phyloP scores from a whole-genome alignment of 192 early-diverging fungal species.

The Hyaloraphidium curvatum region DNA sequence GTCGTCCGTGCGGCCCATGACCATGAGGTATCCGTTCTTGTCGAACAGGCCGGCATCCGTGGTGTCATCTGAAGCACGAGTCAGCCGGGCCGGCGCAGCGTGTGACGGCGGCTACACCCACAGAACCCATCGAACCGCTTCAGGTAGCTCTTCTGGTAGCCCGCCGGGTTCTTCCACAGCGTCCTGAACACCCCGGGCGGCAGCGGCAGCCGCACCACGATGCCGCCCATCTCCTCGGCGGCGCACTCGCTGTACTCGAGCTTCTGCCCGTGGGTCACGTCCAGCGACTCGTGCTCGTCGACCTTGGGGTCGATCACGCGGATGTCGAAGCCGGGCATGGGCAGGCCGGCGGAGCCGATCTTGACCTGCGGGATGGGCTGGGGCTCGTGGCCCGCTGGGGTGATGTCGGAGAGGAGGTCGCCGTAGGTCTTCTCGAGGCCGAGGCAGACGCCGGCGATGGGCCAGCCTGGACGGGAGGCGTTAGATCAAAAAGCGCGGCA shows the following conservation, averaged over 20 bases:
- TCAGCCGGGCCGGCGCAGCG: too few relatives aligned
- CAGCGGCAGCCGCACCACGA: conserved; percentile 57
- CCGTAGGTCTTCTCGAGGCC: conserved; percentile 17
- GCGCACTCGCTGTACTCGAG: conserved; percentile 15
- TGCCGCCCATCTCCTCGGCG: conserved; percentile 48
- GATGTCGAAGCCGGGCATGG: conserved; percentile 59
- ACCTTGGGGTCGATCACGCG: conserved; percentile 18
- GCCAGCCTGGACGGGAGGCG: too few relatives aligned
- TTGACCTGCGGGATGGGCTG: conserved; percentile 17
- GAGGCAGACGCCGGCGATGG: conserved; percentile 52
- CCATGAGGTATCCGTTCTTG: conserved; percentile 32
- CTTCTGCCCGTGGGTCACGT: background rate
- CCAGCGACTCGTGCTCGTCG: background rate
- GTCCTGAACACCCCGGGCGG: conserved; percentile 58
- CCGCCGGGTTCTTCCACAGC: conserved; percentile 57
- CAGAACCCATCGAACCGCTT: conserved; percentile 53
- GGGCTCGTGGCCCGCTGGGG: conserved; percentile 11
- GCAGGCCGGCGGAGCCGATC: conserved; percentile 55
- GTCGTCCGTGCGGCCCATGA: conserved; percentile 23
- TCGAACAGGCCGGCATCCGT: conserved; percentile 69
- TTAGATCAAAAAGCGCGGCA: too few relatives aligned
- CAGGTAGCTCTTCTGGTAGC: conserved; percentile 45
- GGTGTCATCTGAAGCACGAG: too few relatives aligned
- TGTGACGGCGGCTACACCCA: too few relatives aligned
- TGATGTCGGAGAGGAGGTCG: conserved; percentile 3